A percentile compares a stretch with the other conserved stretches of the same genome.
These are phyloP conservation scores for Alternaria infectoria DNA, from an alignment of 2,329 filamentous ascomycete genomes.

Conservation along the genomic window DNA sequence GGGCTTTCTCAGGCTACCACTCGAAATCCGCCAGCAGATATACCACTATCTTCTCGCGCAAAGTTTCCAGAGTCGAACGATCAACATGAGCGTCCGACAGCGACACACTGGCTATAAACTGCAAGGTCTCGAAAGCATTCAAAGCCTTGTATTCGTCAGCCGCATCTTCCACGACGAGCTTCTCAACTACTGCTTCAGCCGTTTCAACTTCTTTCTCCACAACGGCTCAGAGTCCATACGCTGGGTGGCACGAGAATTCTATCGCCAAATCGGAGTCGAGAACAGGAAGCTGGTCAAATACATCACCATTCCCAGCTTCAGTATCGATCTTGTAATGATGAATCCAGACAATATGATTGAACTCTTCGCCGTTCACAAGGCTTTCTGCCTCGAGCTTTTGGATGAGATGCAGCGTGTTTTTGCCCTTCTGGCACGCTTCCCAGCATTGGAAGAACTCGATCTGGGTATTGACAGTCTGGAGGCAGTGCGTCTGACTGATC, in stretches of 20 bases:
- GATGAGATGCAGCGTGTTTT: neutral
- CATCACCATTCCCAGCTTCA: neutral
- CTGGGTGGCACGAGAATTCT: neutral
- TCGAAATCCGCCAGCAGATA: neutral
- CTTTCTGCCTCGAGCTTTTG: neutral
- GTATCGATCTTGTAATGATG: neutral
- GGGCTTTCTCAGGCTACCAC: neutral
- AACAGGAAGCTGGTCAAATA: neutral
- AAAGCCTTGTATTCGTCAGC: neutral
- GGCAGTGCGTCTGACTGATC: neutral
- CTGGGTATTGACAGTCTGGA: neutral
- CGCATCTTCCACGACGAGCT: neutral
- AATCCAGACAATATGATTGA: neutral
- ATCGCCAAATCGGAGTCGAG: neutral
- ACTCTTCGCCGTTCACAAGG: neutral
- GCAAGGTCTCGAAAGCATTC: neutral
- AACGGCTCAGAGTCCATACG: neutral
- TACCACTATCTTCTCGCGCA: neutral
- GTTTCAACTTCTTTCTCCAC: neutral
- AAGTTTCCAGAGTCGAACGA: neutral
- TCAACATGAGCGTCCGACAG: neutral
- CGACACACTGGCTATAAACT: neutral
- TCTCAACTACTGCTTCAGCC: neutral
- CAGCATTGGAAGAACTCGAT: neutral
- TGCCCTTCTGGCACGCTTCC: neutral